Evolutionary conservation across 192 early-diverging fungal genomes (phyloP), one percentile per base, ranked within the genome.

Genomic region (Backusella luteola): DNA sequence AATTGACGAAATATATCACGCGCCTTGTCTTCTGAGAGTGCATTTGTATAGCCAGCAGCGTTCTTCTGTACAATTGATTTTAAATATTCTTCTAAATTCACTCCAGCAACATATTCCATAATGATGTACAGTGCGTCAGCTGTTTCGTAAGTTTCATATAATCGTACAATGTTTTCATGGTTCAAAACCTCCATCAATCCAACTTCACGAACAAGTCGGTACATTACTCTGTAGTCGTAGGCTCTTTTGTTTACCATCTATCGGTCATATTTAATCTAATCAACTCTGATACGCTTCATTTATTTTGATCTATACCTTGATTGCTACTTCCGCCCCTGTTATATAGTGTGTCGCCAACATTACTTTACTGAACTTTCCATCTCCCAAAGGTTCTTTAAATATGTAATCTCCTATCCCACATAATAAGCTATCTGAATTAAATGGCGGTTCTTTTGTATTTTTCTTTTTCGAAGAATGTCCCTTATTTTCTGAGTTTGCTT

Each of bases 81-180:
- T 49, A 98, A 90, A 80, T 95, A 91, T 81, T 96, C 91, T 74
- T 96, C 94, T 36, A 97, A 85, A 88, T 95, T 93, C 41, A 91
- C 91, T 36, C 94, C 94, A 79, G 83, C 90, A 46, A 93, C 91
- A 77, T 95, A 93, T 77, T 96, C 96, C 94, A 96, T 95, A 52
- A 95, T 86, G 34, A 97, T 87, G 80, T 91, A 93, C 34, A 94
- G 92, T 38, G 89, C 91, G 79, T 94, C 91, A 39, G 89, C 83
- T 6, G 92, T 93, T 78, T 96, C 93, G 52, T 90, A 86, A 12
- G 94, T 91, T 69, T 97, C 95, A 73, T 94, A 89, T 23, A 97
- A 84, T 74, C 90, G 89, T 69, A 97, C 93, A 84, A 98, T 94
- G 77, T 97, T 92, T 46, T 93, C 93, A 76, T 98, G 96, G 66